phyloP scores from a whole-genome alignment of 2,329 filamentous ascomycete species.

The Alternaria panax region DNA sequence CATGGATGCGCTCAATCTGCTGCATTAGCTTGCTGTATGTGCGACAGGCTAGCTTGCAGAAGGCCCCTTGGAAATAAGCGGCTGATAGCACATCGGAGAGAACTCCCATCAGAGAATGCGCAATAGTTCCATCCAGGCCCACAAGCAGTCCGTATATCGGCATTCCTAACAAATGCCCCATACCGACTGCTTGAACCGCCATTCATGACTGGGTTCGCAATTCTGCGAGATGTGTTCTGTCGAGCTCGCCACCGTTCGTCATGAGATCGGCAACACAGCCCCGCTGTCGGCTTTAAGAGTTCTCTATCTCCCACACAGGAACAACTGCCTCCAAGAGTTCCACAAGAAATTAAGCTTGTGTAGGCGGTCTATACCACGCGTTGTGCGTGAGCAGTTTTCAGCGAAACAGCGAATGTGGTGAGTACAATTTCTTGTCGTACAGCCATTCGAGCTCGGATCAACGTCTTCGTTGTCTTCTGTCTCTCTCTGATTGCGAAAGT shows the following conservation, averaged over 20 bases:
- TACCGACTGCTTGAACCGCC: not conserved
- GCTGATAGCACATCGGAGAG: conserved; percentile 5
- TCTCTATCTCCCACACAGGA: not conserved
- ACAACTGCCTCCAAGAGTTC: not conserved
- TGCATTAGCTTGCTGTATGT: not conserved
- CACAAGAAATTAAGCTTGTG: not conserved
- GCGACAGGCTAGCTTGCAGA: not conserved
- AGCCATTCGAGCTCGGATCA: not conserved
- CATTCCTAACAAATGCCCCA: not conserved
- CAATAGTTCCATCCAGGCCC: not conserved
- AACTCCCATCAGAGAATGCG: not conserved
- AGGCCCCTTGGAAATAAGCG: not conserved
- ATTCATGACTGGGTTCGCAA: not conserved
- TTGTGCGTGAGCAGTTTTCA: not conserved
- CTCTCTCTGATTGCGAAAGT: not conserved
- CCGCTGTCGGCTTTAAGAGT: not conserved
- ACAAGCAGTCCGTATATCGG: not conserved
- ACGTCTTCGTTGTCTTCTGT: not conserved
- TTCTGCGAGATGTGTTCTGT: not conserved
- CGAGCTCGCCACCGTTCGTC: not conserved
- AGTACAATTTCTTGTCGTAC: not conserved
- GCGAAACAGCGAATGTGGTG: not conserved
- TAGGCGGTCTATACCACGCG: not conserved
- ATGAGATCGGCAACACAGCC: conserved; percentile 6
- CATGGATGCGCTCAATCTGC: conserved; percentile 1